phyloP scores from a whole-genome alignment of 805 yeast species.

The Hanseniaspora mollemarum region DNA sequence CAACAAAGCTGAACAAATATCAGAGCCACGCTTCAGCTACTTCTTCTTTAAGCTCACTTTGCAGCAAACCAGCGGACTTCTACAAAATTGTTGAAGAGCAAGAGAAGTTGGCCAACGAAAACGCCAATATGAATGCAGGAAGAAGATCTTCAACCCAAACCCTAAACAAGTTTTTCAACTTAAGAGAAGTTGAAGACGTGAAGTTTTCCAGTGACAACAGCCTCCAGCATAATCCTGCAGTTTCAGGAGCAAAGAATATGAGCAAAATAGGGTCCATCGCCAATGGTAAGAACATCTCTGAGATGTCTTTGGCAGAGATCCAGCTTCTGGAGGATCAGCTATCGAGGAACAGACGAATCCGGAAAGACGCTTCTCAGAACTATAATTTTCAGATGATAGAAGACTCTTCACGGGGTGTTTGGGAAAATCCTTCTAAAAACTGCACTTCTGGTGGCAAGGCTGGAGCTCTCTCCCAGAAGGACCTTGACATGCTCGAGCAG shows the following conservation, averaged over 20 bases:
- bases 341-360: constrained; percentile 23
- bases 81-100: constrained; percentile 8
- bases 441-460: constrained; percentile 15
- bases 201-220: background rate
- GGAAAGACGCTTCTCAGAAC: constrained; percentile 21
- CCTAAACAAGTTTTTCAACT: constrained; percentile 23
- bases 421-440: background rate
- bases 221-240: too few species aligned
- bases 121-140: background rate
- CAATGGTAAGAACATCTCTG: constrained; percentile 26
- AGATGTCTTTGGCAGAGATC: constrained; percentile 28
- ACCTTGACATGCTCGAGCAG: background rate
- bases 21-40: background rate
- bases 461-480: background rate
- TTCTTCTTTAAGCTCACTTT: background rate
- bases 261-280: constrained; percentile 3
- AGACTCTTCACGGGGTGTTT: constrained; percentile 18
- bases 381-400: constrained; percentile 27
- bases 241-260: constrained; percentile 10
- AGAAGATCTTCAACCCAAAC: background rate
- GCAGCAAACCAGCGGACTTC: background rate
- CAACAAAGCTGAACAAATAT: background rate
- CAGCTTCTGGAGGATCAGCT: constrained; percentile 25
- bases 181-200: constrained; percentile 29
- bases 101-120: background rate